These are phyloP conservation scores for Gracilariopsis chorda DNA, from an alignment of 23 red algal genomes.

Conservation along the genomic window DNA sequence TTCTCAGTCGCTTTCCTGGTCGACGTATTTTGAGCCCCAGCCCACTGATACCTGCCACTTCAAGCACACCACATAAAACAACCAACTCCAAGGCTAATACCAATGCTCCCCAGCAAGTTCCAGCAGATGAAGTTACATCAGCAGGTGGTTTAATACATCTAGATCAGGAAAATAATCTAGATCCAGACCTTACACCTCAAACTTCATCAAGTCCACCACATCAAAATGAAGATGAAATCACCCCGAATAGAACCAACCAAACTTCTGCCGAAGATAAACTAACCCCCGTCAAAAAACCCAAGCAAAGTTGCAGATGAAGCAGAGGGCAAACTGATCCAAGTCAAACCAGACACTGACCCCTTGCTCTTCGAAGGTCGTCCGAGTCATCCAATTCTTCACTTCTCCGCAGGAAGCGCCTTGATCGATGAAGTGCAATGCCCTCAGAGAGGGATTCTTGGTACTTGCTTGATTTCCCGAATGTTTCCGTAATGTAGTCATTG, in stretches of 20 bases:
- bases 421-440: no score
- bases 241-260: neutral
- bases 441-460: no score
- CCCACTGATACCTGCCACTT: neutral
- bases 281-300: neutral
- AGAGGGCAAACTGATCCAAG: conserved; percentile 16
- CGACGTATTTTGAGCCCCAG: neutral
- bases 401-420: conserved; percentile 32
- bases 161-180: no score
- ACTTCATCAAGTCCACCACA: no score
- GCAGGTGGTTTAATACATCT: no score
- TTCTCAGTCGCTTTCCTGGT: neutral
- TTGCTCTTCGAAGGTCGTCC: conserved; percentile 16
- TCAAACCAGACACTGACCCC: neutral
- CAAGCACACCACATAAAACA: neutral
- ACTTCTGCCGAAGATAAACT: neutral
- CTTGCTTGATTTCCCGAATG: no score
- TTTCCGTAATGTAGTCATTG: no score
- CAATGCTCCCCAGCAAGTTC: neutral
- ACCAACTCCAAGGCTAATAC: neutral
- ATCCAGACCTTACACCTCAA: no score
- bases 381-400: conserved; percentile 46
- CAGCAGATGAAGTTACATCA: neutral
- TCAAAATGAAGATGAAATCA: neutral
- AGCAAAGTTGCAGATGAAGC: conserved; percentile 23